These are phyloP conservation scores for Venturiaceae sp. DNA, from an alignment of 2,329 filamentous ascomycete genomes.

Conservation along the genomic window DNA sequence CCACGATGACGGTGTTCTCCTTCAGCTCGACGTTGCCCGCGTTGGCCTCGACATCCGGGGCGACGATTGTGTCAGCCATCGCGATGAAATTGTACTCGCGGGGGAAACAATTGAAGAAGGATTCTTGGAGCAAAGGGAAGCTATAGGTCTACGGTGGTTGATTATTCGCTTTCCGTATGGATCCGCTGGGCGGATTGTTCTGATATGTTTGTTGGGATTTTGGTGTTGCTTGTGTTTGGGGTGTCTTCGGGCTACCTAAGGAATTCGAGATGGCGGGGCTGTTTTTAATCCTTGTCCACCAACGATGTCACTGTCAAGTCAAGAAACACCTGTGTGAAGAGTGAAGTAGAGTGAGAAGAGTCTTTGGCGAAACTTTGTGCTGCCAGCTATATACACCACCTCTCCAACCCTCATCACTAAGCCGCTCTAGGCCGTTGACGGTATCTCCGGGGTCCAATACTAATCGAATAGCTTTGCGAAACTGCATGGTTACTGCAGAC, in stretches of 20 bases:
- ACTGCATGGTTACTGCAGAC: background rate
- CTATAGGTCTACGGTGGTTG: background rate
- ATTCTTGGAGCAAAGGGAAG: background rate
- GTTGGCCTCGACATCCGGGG: constrained; percentile 34
- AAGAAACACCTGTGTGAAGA: too few relatives aligned
- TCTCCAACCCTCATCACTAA: background rate
- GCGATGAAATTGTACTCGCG: constrained; percentile 11
- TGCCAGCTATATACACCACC: background rate
- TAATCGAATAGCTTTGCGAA: background rate
- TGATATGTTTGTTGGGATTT: background rate
- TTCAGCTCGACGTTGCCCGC: constrained; percentile 81
- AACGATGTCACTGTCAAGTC: too few relatives aligned
- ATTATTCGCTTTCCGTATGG: background rate
- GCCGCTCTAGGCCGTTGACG: background rate
- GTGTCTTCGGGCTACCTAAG: too few relatives aligned
- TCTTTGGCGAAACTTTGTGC: background rate
- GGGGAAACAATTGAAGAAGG: background rate
- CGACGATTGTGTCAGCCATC: constrained; percentile 38
- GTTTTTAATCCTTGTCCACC: background rate
- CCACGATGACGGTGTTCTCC: constrained; percentile 94
- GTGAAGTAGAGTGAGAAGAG: background rate
- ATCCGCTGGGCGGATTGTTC: background rate
- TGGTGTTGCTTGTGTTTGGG: background rate
- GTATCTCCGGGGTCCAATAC: too few relatives aligned
- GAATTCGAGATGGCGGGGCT: too few relatives aligned